phyloP scores from a whole-genome alignment of 345 rosid species.

The Eucalyptus erythrocorys region DNA sequence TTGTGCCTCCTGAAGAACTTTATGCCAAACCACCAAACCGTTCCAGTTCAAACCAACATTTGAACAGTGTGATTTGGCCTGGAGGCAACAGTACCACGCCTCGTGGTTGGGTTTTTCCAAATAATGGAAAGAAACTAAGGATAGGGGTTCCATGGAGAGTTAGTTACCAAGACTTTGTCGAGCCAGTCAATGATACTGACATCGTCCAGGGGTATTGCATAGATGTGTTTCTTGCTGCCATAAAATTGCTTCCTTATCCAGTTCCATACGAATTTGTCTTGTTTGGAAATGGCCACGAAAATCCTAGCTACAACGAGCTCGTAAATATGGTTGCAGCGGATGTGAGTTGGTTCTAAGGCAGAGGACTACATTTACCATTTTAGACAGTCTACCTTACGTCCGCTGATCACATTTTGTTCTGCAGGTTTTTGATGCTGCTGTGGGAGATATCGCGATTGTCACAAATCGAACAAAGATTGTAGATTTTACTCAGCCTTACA shows the following conservation, averaged over 20 bases:
- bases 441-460: conserved; percentile 77
- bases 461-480: conserved; percentile 57
- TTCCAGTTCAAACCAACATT: conserved; percentile 62
- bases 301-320: conserved; percentile 62
- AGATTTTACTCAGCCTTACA: conserved; percentile 86
- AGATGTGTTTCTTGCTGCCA: conserved; percentile 71
- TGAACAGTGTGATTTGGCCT: conserved; percentile 71
- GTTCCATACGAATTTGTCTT: conserved; percentile 64
- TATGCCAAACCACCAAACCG: conserved; percentile 48
- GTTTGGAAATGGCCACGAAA: conserved; percentile 71
- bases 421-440: conserved; percentile 73
- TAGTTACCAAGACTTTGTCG: conserved; percentile 44
- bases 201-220: conserved; percentile 63
- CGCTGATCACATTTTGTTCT: not conserved
- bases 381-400: not conserved
- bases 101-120: conserved; percentile 91
- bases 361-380: not conserved
- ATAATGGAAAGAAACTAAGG: conserved; percentile 62
- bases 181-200: conserved; percentile 33
- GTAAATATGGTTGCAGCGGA: conserved; percentile 40
- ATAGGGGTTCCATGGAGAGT: conserved; percentile 74
- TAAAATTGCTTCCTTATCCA: conserved; percentile 56
- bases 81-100: conserved; percentile 52
- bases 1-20: conserved; percentile 62
- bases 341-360: conserved; percentile 31